Percentiles rank a stretch among this genome's conserved stretches.
These are phyloP conservation scores for Rhazya stricta DNA, from an alignment of 257 asterid genomes.

Conservation along the genomic window DNA sequence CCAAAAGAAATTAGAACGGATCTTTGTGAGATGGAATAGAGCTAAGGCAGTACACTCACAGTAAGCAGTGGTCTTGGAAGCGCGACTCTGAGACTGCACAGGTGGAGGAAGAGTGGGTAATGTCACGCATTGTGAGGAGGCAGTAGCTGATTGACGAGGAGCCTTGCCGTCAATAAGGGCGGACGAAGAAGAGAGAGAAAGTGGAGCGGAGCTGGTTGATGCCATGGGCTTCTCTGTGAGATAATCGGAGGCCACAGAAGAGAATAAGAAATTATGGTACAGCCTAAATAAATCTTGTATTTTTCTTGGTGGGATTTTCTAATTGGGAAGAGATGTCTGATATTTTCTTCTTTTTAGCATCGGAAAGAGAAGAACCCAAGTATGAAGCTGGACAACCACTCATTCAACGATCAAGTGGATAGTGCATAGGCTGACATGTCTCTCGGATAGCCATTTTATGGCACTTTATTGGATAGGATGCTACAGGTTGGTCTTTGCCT, in stretches of 20 bases:
- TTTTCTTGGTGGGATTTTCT: not conserved
- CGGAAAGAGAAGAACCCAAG: not conserved
- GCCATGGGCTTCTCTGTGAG: conserved; percentile 33
- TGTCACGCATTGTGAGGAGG: conserved; percentile 37
- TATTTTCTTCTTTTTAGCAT: not conserved
- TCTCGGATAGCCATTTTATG: conserved; percentile 38
- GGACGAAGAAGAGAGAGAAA: conserved; percentile 52
- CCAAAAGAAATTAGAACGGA: not conserved
- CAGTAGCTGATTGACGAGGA: conserved; percentile 32
- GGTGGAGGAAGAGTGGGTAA: conserved; percentile 33
- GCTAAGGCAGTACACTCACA: conserved; percentile 25
- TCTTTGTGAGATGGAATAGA: not conserved
- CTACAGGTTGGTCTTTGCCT: not conserved
- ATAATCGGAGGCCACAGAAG: not conserved
- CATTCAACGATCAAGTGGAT: conserved; percentile 39
- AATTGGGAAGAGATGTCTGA: not conserved
- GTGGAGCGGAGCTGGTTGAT: conserved; percentile 47
- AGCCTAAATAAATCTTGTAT: not conserved
- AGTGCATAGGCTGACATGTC: conserved; percentile 47
- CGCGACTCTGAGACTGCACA: conserved; percentile 26
- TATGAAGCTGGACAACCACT: conserved; percentile 41
- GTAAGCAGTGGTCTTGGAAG: conserved; percentile 46
- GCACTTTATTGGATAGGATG: conserved; percentile 33
- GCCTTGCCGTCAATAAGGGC: conserved; percentile 38
- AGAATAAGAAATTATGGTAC: not conserved